Evolutionary conservation across 2,329 filamentous ascomycete species (phyloP), one percentile per base, ranked within the genome.

Genomic region (Aspergillus neotritici): DNA sequence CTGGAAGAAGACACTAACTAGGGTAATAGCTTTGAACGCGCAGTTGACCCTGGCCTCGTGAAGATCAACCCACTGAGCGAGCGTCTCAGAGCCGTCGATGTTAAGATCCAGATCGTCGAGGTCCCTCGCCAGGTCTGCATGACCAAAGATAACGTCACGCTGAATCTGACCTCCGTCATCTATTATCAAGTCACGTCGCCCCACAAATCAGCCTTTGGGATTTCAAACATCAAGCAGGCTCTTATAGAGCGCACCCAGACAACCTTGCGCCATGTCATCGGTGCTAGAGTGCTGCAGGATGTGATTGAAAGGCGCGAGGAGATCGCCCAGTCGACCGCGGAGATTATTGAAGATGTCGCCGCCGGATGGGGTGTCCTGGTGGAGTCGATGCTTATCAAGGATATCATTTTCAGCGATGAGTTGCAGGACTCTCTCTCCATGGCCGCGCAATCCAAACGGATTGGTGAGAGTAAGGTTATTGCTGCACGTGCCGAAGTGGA

Each of bases 361-460:
- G 75, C 80, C 9, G 88, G 87, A 48, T 98, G 93, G 93, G 93
- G 93, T 70, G 91, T 95, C 6, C 82, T 87, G 62, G 93, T 97
- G 46, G 93, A 97, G 76, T 90, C 84, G 62, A 98, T 98, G 91
- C 82, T 98, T 55, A 91, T 98, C 79, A 97, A 98, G 74, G 93
- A 98, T 69, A 94, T 98, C 64, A 86, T 97, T 65, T 98, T 98
- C 80, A 89, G 83, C 70, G 82, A 88, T 62, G 93, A 97, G 56
- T 78, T 98, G 34, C 93, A 98, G 70, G 91, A 97, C 62, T 93
- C 87, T 13, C 80, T 98, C 38, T 94, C 87, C 63, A 97, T 98
- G 93, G 93, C 93, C 31, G 93, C 93, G 3, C 93, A 98, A 78
- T 88, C 85, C 75, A 97, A 97, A 84, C 85, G 93, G 56, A 95